A percentile compares a stretch with the other conserved stretches of the same genome.
These are phyloP conservation scores for Jackrogersella minutella DNA, from an alignment of 495 filamentous ascomycete genomes.

Conservation along the genomic window DNA sequence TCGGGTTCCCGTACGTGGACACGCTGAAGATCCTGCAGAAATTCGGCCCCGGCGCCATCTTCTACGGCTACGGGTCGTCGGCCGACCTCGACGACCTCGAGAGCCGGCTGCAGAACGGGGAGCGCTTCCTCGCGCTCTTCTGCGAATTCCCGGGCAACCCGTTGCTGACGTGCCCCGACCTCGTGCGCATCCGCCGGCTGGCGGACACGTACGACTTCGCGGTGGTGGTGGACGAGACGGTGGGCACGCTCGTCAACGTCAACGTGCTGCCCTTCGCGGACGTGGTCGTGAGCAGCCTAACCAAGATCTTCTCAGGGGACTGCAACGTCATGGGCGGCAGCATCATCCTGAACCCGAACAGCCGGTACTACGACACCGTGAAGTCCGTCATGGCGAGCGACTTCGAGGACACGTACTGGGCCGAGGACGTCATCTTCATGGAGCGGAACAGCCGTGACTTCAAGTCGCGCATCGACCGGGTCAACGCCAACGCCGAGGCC, in stretches of 20 bases:
- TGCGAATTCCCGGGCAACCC: conserved; percentile 97
- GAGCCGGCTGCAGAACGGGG: conserved; percentile 70
- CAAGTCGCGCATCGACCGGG: conserved; percentile 78
- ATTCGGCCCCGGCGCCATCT: conserved; percentile 89
- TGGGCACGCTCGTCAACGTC: conserved; percentile 95
- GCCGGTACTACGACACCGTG: conserved; percentile 71
- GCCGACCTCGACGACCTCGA: conserved; percentile 90
- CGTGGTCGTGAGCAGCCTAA: conserved; percentile 90
- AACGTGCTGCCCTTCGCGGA: conserved; percentile 90
- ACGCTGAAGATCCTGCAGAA: conserved; percentile 95
- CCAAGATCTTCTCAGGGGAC: conserved; percentile 96
- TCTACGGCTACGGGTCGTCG: conserved; percentile 85
- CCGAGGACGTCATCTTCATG: conserved; percentile 91
- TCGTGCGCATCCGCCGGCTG: conserved; percentile 77
- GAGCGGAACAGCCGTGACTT: conserved; percentile 97
- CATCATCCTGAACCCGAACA: conserved; percentile 82
- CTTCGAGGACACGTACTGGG: conserved; percentile 92
- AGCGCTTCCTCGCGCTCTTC: conserved; percentile 84
- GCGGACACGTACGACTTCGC: conserved; percentile 88
- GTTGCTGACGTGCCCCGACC: conserved; percentile 82
- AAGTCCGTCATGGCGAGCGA: conserved; percentile 67
- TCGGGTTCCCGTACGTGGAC: conserved; percentile 93
- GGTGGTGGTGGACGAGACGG: conserved; percentile 93
- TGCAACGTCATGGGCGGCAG: conserved; percentile 98
- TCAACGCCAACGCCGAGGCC: conserved; percentile 86